Percentiles rank a stretch among this genome's conserved stretches.
phyloP scores from a whole-genome alignment of 2,329 filamentous ascomycete genomes.

The Cercospora citrullina region DNA sequence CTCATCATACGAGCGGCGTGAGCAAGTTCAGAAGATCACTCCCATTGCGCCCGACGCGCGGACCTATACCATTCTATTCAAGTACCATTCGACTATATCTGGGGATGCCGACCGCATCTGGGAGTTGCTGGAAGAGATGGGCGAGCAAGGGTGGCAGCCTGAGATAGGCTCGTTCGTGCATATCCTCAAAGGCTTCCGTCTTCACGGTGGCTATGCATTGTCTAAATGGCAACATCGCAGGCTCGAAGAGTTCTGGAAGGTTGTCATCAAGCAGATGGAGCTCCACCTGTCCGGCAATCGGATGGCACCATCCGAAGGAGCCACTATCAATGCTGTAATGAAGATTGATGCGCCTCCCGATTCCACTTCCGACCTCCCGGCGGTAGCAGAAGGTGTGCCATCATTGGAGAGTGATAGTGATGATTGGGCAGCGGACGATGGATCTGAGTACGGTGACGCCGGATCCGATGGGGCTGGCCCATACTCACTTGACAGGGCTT shows the following conservation, averaged over 20 bases:
- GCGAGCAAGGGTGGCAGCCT: conserved; percentile 63
- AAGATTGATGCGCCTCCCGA: background rate
- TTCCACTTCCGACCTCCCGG: background rate
- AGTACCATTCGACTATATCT: conserved; percentile 66
- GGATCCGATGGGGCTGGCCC: background rate
- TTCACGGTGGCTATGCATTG: conserved; percentile 65
- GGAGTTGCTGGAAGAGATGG: conserved; percentile 79
- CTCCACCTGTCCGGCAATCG: background rate
- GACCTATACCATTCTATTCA: conserved; percentile 78
- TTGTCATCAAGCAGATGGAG: conserved; percentile 55
- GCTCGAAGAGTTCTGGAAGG: conserved; percentile 67
- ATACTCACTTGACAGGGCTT: background rate
- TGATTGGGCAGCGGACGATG: background rate
- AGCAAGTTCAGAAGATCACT: conserved; percentile 64
- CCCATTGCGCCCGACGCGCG: conserved; percentile 71
- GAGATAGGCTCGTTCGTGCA: conserved; percentile 76
- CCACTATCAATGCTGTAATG: background rate
- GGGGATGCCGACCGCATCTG: conserved; percentile 73
- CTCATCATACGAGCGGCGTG: conserved; percentile 27
- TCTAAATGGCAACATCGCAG: conserved; percentile 71
- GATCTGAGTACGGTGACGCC: background rate
- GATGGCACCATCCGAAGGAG: background rate
- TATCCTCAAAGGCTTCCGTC: conserved; percentile 78
- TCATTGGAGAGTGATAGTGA: background rate
- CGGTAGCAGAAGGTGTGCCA: background rate